Conservation (phyloP, 768 basidiomycete species). For the Chalciporus sphaerocephalus region DNA sequence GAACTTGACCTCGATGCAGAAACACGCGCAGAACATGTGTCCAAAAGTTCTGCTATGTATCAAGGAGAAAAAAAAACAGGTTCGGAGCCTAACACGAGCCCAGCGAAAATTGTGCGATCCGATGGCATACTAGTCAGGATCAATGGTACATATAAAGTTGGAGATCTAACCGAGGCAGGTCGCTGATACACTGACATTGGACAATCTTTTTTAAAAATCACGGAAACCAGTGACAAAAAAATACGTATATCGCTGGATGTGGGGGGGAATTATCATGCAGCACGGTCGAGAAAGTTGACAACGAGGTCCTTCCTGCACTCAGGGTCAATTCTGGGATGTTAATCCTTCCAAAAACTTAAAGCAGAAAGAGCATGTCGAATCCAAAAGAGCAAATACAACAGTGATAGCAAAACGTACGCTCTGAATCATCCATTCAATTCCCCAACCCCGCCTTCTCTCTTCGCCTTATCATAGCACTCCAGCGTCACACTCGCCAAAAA, state of each 20-base stretch:
- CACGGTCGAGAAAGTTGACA: too few species aligned
- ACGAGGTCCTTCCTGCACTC: too few species aligned
- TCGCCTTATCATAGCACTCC: conserved; percentile 80
- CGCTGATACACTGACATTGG: too few species aligned
- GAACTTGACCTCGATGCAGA: not conserved
- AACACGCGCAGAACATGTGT: not conserved
- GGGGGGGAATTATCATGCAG: too few species aligned
- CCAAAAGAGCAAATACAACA: not conserved
- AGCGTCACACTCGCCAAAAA: conserved; percentile 86
- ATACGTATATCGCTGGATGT: too few species aligned
- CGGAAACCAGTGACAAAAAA: not conserved
- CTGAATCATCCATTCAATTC: not conserved
- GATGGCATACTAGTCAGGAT: too few species aligned
- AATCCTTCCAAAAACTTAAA: too few species aligned
- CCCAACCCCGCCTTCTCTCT: conserved; percentile 30
- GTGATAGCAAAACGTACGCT: not conserved
- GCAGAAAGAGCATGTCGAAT: not conserved
- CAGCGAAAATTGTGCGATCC: not conserved
- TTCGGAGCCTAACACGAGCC: not conserved
- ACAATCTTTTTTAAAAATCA: not conserved
- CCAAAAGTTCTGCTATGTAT: not conserved
- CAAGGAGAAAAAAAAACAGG: not conserved
- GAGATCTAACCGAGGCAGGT: too few species aligned
- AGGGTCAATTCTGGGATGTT: too few species aligned
- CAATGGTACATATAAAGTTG: too few species aligned